Base-by-base conservation (phyloP, 2,329 filamentous ascomycete genomes). In the Tympanopsis confertula region DNA sequence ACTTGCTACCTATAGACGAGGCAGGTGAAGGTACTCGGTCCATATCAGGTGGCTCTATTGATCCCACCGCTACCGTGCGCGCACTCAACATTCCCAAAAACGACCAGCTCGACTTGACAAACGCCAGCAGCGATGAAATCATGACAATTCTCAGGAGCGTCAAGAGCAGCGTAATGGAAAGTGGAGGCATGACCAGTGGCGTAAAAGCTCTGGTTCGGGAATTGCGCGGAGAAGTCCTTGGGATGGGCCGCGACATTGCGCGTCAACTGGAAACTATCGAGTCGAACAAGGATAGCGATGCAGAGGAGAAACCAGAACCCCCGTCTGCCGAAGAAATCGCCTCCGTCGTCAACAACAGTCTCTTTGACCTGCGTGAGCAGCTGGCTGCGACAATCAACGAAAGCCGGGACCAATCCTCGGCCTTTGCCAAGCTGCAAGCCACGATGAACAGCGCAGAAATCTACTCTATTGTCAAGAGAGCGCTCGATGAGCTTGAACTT, bases 231-330 rank as follows among this genome's bases (percentile, higher is more conserved):
- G 75, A 81, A 48, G 74, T 81, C 3, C 61, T 81, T 10, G 74
- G 74, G 1, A 79, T 80, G 75, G 76, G 76, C 13, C 61, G 75
- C 39, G 74, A 80, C 40, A 63, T 81, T 32, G 75, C 68, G 30
- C 69, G 70, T 40, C 74, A 76, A 50, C 61, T 81, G 15, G 69
- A 33, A 15, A 15, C 10, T 10, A 28, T 28, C 10, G 24, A n/a
- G 24, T n/a, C n/a, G n/a, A 28, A 28, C n/a, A 28, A 10, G 10
- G 10, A n/a, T 28, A 10, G 10, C n/a, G 24, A 10, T 10, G 24
- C 24, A n/a, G 24, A 28, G 10, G 30, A 33, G 7, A 33, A 33
- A 15, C 10, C 30, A 7, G 10, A 13, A 7, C 22, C 22, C 7
- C 22, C n/a, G 7, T 7, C 12, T 15, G 17, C 10, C 7, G 30